These are phyloP conservation scores for Nicotiana tabacum DNA, from an alignment of 257 asterid genomes.

Conservation along the genomic window DNA sequence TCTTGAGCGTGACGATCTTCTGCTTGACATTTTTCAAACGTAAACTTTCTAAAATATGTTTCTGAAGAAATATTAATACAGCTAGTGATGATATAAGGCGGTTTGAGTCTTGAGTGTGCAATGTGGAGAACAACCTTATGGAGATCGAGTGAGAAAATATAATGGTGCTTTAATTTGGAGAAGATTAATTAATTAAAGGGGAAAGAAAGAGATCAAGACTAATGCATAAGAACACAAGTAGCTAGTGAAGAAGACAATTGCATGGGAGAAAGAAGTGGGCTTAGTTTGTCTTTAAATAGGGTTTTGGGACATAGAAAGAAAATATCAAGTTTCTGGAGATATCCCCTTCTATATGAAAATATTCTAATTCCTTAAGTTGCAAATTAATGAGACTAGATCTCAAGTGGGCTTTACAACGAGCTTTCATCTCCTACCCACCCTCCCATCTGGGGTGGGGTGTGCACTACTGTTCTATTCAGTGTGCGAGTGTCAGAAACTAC, in stretches of 20 bases:
- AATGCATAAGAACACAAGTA: not conserved
- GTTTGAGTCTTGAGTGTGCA: not conserved
- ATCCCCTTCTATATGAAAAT: too few species aligned
- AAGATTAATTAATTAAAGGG: not conserved
- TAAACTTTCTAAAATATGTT: not conserved
- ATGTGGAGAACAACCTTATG: not conserved
- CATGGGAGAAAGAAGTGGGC: constrained; percentile 27
- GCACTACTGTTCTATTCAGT: not conserved
- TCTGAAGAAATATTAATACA: too few species aligned
- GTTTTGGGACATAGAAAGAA: not conserved
- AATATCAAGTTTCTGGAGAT: not conserved
- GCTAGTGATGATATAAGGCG: not conserved
- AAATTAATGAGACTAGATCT: not conserved
- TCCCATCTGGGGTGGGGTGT: not conserved
- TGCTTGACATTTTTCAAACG: constrained; percentile 30
- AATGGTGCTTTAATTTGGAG: not conserved
- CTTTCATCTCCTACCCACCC: not conserved
- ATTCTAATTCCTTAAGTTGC: not conserved
- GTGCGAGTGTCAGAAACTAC: constrained; percentile 8
- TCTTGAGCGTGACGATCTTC: constrained; percentile 36
- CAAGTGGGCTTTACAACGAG: not conserved
- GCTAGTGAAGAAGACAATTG: constrained; percentile 11
- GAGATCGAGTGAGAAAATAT: not conserved
- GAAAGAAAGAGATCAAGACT: not conserved
- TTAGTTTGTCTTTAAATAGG: constrained; percentile 27